Base-by-base conservation (phyloP, 306 rosid species). In the Acmispon strigosus region DNA sequence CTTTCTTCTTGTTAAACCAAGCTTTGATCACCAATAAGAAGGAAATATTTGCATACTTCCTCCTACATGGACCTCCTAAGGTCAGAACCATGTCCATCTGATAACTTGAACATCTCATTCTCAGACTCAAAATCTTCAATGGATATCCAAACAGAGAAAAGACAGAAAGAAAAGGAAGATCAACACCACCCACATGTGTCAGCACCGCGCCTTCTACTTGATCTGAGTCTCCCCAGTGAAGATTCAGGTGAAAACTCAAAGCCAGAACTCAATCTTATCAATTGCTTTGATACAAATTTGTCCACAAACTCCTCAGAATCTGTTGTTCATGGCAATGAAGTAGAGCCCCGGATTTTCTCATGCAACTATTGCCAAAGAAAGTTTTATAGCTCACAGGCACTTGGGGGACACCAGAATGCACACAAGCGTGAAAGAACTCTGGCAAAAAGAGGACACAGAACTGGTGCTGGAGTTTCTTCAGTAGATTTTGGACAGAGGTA, bases 331-430 rank as follows among this genome's bases (percentile, higher is more conserved):
- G 84, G 80, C 18, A 78, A 73, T 39, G 81, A 80, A 36, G 2
- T 63, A 29, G 88, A 88, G 78, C 84, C 92, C 0, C 43, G 93
- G 75, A 72, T 93, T 80, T 93, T 93, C 83, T 84, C 98, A 37
- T 93, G 96, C 89, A 93, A 93, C 76, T 93, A 90, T 72, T 93
- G 98, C 78, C 91, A 87, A 42, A 86, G 98, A 58, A 90, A 90
- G 73, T 93, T 93, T 52, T 90, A 90, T 75, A 90, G 97, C 22
- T 93, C 98, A 2, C 98, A 90, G 72, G 98, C 98, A 36, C 98
- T 93, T 29, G 98, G 98, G 4, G 98, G 98, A 4, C 98, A 93
- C 81, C 98, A 93, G 61, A 93, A 93, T 78, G 96, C 98, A 10
- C 98, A 93, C 32, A 93, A 93, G 47, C 75, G 98, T n/a, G 96